Evolutionary conservation across 208 protist genomes (phyloP), one percentile per base, ranked within the genome.

Genomic region (Acanthamoeba rhysodes): DNA sequence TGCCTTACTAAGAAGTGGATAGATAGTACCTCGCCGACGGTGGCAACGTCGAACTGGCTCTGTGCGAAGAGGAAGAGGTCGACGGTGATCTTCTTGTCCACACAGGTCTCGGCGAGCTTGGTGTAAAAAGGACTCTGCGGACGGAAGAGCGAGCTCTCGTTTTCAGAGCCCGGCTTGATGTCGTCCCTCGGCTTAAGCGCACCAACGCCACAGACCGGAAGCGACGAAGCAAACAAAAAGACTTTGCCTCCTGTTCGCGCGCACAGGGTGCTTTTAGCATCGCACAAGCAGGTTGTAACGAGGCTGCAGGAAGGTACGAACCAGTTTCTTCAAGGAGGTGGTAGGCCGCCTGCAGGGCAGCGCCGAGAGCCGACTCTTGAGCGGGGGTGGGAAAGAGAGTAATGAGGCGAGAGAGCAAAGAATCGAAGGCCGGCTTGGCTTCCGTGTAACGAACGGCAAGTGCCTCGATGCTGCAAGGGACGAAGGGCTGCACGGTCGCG

Each of bases 41-140:
- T 82, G 68, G 41, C 90, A 41, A 99, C 94, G 94, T 99, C 98
- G 22, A 98, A 85, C 72, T 99, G 98, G n/a, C 97, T 27, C 53
- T 96, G 96, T 32, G 97, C 96, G 62, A 98, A 98, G 84, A 99
- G 87, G 74, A 99, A 97, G 2, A 98, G 14, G 95, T 99, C 99
- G 37, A 99, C 96, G 66, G 98, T 98, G 64, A 99, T 97, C 91
- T 98, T 98, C 85, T 98, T 97, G 55, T 97, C 97, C 0, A 97
- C 98, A 95, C 98, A 99, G 14, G 97, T 98, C 48, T 99, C 95
- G 0, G 98, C 99, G 16, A 98, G 97, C 78, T 99, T 97, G 96
- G 99, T 99, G 97, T 99, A 99, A 97, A 99, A 99, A 87, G 99
- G 98, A 87, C 94, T 98, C 12, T 97, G 98, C 1, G 97, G 97